These are phyloP conservation scores for Bifiguratus adelaidae DNA, from an alignment of 192 early-diverging fungal genomes.

Conservation along the genomic window DNA sequence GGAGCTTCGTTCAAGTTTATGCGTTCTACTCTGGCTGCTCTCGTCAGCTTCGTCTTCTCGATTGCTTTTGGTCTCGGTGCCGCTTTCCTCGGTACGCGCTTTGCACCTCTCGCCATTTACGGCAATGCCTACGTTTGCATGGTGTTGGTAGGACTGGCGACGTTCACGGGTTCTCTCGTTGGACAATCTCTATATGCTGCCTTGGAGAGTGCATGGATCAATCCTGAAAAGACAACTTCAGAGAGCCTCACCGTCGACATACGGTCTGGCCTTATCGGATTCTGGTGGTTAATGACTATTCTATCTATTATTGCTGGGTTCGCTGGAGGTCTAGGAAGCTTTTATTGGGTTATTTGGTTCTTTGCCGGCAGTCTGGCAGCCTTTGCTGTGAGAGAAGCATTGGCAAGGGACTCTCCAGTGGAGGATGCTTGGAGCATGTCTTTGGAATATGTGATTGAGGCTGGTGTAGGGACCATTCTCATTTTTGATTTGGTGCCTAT, in stretches of 20 bases:
- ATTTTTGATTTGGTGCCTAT: slow-evolving; percentile 27
- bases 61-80: slow-evolving; percentile 3
- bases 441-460: too few relatives aligned
- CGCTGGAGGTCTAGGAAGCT: too few relatives aligned
- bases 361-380: slow-evolving; percentile 16
- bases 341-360: slow-evolving; percentile 30
- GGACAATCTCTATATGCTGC: neutral
- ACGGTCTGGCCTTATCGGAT: slow-evolving; percentile 17
- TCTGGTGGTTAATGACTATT: slow-evolving; percentile 32
- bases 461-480: slow-evolving; percentile 12
- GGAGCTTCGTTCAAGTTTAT: slow-evolving; percentile 1
- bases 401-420: neutral
- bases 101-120: too few relatives aligned
- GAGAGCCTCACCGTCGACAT: neutral
- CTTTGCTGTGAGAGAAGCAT: slow-evolving; percentile 10
- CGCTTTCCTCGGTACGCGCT: too few relatives aligned
- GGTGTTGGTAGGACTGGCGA: slow-evolving; percentile 4
- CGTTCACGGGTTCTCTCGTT: slow-evolving; percentile 3
- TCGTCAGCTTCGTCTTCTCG: slow-evolving; percentile 11
- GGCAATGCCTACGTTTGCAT: slow-evolving; percentile 1
- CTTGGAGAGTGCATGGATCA: neutral
- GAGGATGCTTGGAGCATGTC: neutral
- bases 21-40: slow-evolving; percentile 2
- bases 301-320: too few relatives aligned
- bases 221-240: neutral